Evolutionary conservation across 768 basidiomycete genomes (phyloP), one percentile per base, ranked within the genome.

Genomic region (Tubosaeta sp.): DNA sequence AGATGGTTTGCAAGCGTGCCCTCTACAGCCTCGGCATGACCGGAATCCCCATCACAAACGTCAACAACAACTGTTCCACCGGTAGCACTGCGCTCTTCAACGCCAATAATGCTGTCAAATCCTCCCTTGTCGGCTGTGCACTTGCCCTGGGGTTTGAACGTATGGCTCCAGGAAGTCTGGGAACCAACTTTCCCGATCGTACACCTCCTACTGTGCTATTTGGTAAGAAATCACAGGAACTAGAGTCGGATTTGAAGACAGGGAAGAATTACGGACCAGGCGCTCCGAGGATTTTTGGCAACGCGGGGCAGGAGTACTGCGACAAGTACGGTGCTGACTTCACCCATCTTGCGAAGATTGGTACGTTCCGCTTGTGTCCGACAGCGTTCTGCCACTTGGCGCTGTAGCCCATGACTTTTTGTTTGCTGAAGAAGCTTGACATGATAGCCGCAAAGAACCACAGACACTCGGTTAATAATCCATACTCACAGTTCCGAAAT

Each of bases 51-150:
- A 84, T 93, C 61, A 78, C 85, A 46, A 93, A 92, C 59, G 87
- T 92, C 39, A 91, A 90, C 74, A 92, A 92, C 70, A 89, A 89
- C 67, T 91, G 90, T 61, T 85, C 89, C 4, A 90, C 90, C 0
- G 90, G 89, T 5, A 86, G 85, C 46, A 78, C 86, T 0, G 89
- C 91, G 6, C 74, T 93, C 19, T 88, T 79, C 66, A 79, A 86
- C 43, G 88, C 86, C 7, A 86, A 85, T 57, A 82, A 77, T 22
- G 76, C 80, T 9, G 81, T 93, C 42, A 88, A 84, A 65, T 78
- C 77, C 37, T 86, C 85, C 13, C 76, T 84, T 50, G 81, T 74
- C 2, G 84, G 88, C 50, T 91, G 90, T 63, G 80, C 85, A 1
- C 72, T 94, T 19, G 91, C 91, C 0, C 80, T 93, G 1, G 91